Conservation (phyloP, 2,329 filamentous ascomycete species). For the Fusarium torreyae region DNA sequence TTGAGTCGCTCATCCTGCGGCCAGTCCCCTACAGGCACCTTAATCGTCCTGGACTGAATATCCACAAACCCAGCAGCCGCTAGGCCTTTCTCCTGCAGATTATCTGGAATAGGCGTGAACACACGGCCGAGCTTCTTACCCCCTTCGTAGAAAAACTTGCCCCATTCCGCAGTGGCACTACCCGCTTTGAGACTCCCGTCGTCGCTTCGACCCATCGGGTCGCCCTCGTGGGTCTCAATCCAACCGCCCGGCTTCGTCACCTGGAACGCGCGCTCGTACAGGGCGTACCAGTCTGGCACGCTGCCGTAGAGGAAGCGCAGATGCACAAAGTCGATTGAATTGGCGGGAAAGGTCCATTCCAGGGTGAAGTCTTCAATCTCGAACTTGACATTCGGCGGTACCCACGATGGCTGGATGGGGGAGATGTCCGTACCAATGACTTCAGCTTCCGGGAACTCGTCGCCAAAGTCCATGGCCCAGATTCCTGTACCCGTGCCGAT, state of each 20-base stretch:
- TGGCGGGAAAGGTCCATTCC: slow-evolving; percentile 49
- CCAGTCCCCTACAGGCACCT: slow-evolving; percentile 43
- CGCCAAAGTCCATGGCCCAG: slow-evolving; percentile 65
- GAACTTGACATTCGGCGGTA: slow-evolving; percentile 63
- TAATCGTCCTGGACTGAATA: slow-evolving; percentile 41
- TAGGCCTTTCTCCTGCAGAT: slow-evolving; percentile 40
- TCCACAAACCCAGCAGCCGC: slow-evolving; percentile 42
- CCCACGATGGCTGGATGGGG: slow-evolving; percentile 69
- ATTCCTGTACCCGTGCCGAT: slow-evolving; percentile 49
- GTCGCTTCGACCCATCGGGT: slow-evolving; percentile 48
- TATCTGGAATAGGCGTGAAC: slow-evolving; percentile 37
- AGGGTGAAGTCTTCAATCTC: slow-evolving; percentile 52
- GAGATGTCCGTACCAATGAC: slow-evolving; percentile 69
- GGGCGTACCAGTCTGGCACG: slow-evolving; percentile 68
- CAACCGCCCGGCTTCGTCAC: slow-evolving; percentile 70
- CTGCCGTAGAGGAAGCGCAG: slow-evolving; percentile 70
- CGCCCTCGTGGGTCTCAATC: slow-evolving; percentile 54
- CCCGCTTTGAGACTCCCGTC: slow-evolving; percentile 50
- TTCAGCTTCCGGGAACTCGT: slow-evolving; percentile 62
- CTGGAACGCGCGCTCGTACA: slow-evolving; percentile 66
- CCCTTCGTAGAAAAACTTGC: slow-evolving; percentile 48
- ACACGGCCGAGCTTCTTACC: slow-evolving; percentile 52
- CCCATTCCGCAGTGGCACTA: slow-evolving; percentile 49
- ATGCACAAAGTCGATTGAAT: slow-evolving; percentile 72
- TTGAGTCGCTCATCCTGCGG: slow-evolving; percentile 36